Conservation (phyloP, 306 rosid species). For the Dryas drummondii region DNA sequence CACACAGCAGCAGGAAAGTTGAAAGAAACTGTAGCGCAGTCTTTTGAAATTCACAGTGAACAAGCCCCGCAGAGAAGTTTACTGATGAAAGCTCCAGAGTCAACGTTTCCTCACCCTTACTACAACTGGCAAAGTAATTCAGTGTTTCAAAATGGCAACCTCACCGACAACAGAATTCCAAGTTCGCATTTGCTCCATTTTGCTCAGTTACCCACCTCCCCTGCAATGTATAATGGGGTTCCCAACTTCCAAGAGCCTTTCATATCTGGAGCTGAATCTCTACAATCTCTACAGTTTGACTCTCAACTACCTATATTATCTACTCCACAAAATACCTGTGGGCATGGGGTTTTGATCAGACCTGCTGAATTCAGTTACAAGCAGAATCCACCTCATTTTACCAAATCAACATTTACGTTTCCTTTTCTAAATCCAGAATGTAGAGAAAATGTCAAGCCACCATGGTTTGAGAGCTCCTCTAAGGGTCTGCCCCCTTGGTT, state of each 20-base stretch:
- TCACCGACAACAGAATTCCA: slow-evolving; percentile 36
- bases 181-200: slow-evolving; percentile 41
- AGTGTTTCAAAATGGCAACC: slow-evolving; percentile 41
- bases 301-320: slow-evolving; percentile 40
- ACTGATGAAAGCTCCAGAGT: slow-evolving; percentile 30
- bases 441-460: slow-evolving; percentile 44
- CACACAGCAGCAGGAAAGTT: slow-evolving; percentile 37
- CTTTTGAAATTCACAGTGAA: slow-evolving; percentile 35
- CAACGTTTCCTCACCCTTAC: slow-evolving; percentile 40
- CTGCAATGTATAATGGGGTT: slow-evolving; percentile 39
- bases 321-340: slow-evolving; percentile 37
- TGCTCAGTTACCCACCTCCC: slow-evolving; percentile 40
- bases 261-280: slow-evolving; percentile 53
- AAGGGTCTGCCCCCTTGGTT: slow-evolving; percentile 58
- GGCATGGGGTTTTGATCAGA: slow-evolving; percentile 31
- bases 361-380: slow-evolving; percentile 45
- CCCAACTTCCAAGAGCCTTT: slow-evolving; percentile 43
- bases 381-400: slow-evolving; percentile 42
- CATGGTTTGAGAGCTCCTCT: slow-evolving; percentile 53
- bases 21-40: slow-evolving; percentile 30
- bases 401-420: slow-evolving; percentile 53
- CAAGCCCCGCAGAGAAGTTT: slow-evolving; percentile 35
- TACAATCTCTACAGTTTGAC: slow-evolving; percentile 44
- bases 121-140: slow-evolving; percentile 38
- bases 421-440: slow-evolving; percentile 64